Evolutionary conservation across 139 green algal genomes (phyloP), one percentile per base, ranked within the genome.

Genomic region (Micromonas commoda): DNA sequence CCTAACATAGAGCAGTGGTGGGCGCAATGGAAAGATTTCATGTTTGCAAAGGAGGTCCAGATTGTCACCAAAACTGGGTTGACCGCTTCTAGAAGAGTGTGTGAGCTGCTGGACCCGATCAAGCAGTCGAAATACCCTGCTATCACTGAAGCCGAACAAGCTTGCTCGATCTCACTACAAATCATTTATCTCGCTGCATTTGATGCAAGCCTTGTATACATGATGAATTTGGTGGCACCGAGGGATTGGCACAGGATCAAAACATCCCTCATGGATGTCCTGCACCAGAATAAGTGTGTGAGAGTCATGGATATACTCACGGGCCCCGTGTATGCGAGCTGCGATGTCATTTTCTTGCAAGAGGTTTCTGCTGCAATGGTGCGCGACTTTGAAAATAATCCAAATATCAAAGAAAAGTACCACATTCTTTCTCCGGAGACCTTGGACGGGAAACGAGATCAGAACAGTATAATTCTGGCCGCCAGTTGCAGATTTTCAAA

Each of bases 391-490:
- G 5, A 51, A 39, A 24, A 20, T 4, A 20, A 45, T 21, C 20
- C 6, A 6, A 23, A 16, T 9, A 33, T 80, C 24, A 54, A 24
- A 4, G 32, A 31, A 4, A 32, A 21, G 20, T 72, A 71, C 57
- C 57, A 80, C 57, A 37, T 72, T 9, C 57, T 80, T 6, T 13
- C 63, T 37, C 74, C 74, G 23, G 53, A 26, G 53, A 24, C 33
- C 19, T 5, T 80, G 9, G 54, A 72, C 34, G 35, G n/a, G 6
- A 72, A 72, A 60, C 32, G 74, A 6, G 57, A 80, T 35, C 74
- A 80, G 63, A 80, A 80, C 74, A 66, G 33, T 3, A n/a, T 80
- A 23, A 57, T 80, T 33, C 74, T 80, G 21, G 28, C 35, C 37
- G 34, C 21, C 6, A 80, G 72, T 28, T 57, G 33, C 19, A 26